Conservation (phyloP, 2,329 filamentous ascomycete species). For the Pestalotiopsis sp. region DNA sequence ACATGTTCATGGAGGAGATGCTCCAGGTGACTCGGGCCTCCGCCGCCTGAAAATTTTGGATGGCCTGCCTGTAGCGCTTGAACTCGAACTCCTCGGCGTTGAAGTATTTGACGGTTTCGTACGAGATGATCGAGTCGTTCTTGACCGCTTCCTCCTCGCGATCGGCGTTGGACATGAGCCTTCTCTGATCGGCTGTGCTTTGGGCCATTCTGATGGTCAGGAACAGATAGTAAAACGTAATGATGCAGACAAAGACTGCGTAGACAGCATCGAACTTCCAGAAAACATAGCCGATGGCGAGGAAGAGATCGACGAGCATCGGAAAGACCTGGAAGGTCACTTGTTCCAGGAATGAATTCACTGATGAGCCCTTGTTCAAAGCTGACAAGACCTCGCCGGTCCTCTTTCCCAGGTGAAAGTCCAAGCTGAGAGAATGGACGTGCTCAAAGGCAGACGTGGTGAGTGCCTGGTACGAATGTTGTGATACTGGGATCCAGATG, state of each 20-base stretch:
- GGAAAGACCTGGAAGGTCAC: slow-evolving; percentile 94
- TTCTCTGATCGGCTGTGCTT: slow-evolving; percentile 85
- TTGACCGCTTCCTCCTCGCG: slow-evolving; percentile 96
- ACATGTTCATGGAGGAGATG: slow-evolving; percentile 79
- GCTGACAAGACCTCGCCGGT: slow-evolving; percentile 96
- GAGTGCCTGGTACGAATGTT: slow-evolving; percentile 93
- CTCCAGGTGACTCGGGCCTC: slow-evolving; percentile 78
- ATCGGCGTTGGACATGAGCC: slow-evolving; percentile 93
- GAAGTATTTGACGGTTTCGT: slow-evolving; percentile 93
- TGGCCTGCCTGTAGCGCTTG: slow-evolving; percentile 69
- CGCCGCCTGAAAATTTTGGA: slow-evolving; percentile 70
- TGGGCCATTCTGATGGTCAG: slow-evolving; percentile 95
- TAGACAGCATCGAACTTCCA: slow-evolving; percentile 84
- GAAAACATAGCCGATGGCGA: slow-evolving; percentile 83
- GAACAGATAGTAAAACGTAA: slow-evolving; percentile 96
- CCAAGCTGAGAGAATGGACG: slow-evolving; percentile 90
- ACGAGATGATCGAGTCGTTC: slow-evolving; percentile 98
- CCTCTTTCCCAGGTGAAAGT: slow-evolving; percentile 95
- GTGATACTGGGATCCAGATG: slow-evolving; percentile 94
- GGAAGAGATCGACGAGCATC: slow-evolving; percentile 86
- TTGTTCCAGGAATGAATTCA: slow-evolving; percentile 96
- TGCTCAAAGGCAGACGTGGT: slow-evolving; percentile 97
- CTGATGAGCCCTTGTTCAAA: slow-evolving; percentile 91
- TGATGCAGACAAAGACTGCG: slow-evolving; percentile 83
- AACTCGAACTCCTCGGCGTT: slow-evolving; percentile 84